Evolutionary conservation across 176 grass and related monocot genomes (phyloP), one percentile per base, ranked within the genome.

Genomic region (Carex cristatella): DNA sequence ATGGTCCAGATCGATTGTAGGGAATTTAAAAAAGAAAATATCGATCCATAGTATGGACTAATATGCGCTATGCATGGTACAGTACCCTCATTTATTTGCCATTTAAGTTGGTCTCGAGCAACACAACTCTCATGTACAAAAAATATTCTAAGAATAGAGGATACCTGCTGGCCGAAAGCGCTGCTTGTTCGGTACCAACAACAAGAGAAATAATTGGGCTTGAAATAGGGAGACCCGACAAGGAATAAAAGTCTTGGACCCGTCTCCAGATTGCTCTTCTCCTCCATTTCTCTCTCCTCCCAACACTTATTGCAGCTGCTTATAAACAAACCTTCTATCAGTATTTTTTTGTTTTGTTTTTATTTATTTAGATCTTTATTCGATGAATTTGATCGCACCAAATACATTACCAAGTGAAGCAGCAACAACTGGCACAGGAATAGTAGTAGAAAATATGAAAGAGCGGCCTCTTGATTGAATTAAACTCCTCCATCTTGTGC

Each of bases 141-240:
- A 86, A 78, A 19, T 19, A 81, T 56, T 42, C 8, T 7, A 38
- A 46, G 38, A 80, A 61, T 16, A 68, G 56, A 61, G 82, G 30
- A 38, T 83, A 98, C 95, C 95, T 98, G 91, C 95, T 91, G 66
- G 95, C 91, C 48, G 85, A 85, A 32, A 98, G 89, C 57, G 93
- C 93, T 51, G 88, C 92, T 61, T 81, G 33, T 93, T 98, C 95
- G 57, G 82, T 92, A 87, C 93, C 95, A 65, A 95, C 88, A 57
- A 98, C 81, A 75, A 98, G 82, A 37, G 95, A 98, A 91, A 98
- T 98, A 83, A 95, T 95, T 58, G 93, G 95, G 87, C 93, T 98
- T 16, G 80, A 86, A 84, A 98, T 92, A 69, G 84, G 53, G 3
- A 94, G 49, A 15, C 84, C 88, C 14, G 93, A 93, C 74, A 95